Percentiles rank a stretch among this genome's conserved stretches.
These are phyloP conservation scores for Pseudonitzschia multistriata DNA, from an alignment of 108 stramenopile genomes.

Conservation along the genomic window DNA sequence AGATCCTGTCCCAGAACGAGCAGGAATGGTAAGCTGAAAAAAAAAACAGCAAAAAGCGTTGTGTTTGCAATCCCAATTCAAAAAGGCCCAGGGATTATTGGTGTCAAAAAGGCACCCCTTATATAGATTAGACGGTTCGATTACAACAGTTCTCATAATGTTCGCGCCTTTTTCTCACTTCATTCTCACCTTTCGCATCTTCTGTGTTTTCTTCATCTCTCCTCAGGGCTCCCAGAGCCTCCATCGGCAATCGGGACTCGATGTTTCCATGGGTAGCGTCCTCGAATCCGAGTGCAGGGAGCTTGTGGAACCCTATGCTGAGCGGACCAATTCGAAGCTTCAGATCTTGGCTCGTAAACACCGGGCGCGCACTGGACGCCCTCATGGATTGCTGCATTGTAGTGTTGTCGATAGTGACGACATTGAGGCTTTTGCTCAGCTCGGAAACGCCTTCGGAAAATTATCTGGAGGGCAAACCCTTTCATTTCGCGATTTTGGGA, in stretches of 20 bases:
- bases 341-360: conserved; percentile 71
- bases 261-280: conserved; percentile 60
- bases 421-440: conserved; percentile 76
- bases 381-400: conserved; percentile 83
- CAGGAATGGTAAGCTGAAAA: conserved; percentile 24
- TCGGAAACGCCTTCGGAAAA: conserved; percentile 85
- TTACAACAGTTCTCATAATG: not conserved
- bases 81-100: too few relatives aligned
- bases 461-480: conserved; percentile 70
- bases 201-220: not conserved
- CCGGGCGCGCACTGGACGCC: conserved; percentile 47
- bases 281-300: conserved; percentile 47
- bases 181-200: not conserved
- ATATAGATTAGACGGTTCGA: not conserved
- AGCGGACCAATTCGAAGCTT: conserved; percentile 54
- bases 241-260: conserved; percentile 59
- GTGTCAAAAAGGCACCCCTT: not conserved
- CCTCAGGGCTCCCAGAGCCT: conserved; percentile 51
- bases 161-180: not conserved
- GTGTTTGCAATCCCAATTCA: too few relatives aligned
- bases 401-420: conserved; percentile 81
- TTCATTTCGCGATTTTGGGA: conserved; percentile 73
- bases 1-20: conserved; percentile 62
- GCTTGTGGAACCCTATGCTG: conserved; percentile 55
- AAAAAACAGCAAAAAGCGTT: not conserved